Conservation (phyloP, 2,329 filamentous ascomycete species). For the Ophiocordyceps camponoti-saundersi region DNA sequence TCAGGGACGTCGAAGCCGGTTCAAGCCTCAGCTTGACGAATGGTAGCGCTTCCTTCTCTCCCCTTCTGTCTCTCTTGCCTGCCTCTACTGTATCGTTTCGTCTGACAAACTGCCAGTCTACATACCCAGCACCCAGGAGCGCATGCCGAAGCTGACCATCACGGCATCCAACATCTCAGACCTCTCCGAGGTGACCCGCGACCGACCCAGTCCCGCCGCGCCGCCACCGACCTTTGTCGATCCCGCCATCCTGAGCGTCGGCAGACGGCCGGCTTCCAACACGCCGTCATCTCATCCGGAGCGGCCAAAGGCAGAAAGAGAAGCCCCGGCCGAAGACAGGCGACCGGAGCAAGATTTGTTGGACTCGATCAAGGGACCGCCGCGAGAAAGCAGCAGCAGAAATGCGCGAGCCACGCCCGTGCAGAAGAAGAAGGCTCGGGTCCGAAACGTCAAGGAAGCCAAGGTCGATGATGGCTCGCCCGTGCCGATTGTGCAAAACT, state of each 20-base stretch:
- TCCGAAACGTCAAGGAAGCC: constrained; percentile 15
- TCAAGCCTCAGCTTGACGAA: constrained; percentile 54
- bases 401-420: constrained; percentile 8
- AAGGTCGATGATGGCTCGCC: constrained; percentile 8
- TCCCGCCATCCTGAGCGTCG: constrained; percentile 64
- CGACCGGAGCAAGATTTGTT: constrained; percentile 9
- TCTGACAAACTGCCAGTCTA: constrained; percentile 15
- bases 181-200: constrained; percentile 20
- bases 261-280: constrained; percentile 20
- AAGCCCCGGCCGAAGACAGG: neutral
- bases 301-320: neutral
- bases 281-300: constrained; percentile 6
- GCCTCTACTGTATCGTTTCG: no score
- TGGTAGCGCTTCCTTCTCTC: constrained; percentile 28
- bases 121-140: constrained; percentile 22
- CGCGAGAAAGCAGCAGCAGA: neutral
- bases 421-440: constrained; percentile 14
- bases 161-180: constrained; percentile 26
- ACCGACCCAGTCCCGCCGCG: constrained; percentile 1
- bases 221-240: constrained; percentile 45
- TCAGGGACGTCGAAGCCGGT: constrained; percentile 49
- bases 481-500: constrained; percentile 10
- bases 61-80: neutral
- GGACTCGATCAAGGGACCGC: constrained; percentile 10
- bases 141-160: constrained; percentile 26